Evolutionary conservation across 2,329 filamentous ascomycete species (phyloP), one percentile per base, ranked within the genome.

Genomic region (Aspergillus pseudoviridinutans): DNA sequence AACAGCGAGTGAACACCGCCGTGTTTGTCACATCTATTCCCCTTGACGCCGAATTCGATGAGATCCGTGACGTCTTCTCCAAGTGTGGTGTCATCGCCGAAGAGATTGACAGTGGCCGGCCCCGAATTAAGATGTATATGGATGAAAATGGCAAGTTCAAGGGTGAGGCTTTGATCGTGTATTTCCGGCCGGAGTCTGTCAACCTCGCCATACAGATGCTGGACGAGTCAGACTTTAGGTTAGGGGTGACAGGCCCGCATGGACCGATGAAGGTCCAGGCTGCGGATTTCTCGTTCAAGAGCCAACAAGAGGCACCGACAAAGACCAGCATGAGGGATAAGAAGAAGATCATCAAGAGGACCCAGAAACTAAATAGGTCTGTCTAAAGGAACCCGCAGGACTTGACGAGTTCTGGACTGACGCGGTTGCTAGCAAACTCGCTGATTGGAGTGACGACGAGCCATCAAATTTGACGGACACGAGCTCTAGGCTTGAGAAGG

Each of bases 391-490:
- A 14, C 22, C 53, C 14, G 2, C 14, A n/a, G 20, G 32, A 27
- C 59, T 50, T 41, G 50, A 14, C 22, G 9, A 14, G 14, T 6
- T 10, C 6, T 24, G 5, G 12, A 27, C 64, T 73, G 41, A 71
- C 53, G 41, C 27, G 38, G 8, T 12, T 38, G 9, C 55, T 68
- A 93, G 91, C 51, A 92, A 93, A 76, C 84, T 97, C 35, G 89
- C 92, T 3, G 92, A 97, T 74, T 99, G 94, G 94, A 90, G 91
- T 68, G 93, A 97, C 68, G 92, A 97, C 71, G 88, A 93, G 55
- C 84, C 88, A 27, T 83, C 80, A 1, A 74, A 79, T 25, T 68
- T 85, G 25, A 80, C 82, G n/a, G 80, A 85, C 46, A 82, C 80
- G 8, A 81, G 74, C 61, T 80, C 79, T 14, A 78, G 78, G 67